phyloP scores from a whole-genome alignment of 139 green algal genomes.

The Spirogloea muscicola region DNA sequence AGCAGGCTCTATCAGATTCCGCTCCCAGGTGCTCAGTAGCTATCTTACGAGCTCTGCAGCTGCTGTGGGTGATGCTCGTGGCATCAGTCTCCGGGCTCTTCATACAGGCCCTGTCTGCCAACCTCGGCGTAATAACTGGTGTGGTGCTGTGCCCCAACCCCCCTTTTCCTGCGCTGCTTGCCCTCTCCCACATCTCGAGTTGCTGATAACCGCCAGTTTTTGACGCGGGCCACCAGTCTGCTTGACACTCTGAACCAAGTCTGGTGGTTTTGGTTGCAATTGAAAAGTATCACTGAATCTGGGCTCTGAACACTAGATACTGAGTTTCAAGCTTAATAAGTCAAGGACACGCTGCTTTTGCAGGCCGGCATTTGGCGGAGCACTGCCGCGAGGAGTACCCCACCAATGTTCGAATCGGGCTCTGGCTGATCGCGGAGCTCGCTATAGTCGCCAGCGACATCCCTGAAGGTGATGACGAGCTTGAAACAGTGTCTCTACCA shows the following conservation, averaged over 20 bases:
- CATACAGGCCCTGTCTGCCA: conserved; percentile 75
- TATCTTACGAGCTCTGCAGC: conserved; percentile 17
- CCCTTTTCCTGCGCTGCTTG: too few species aligned
- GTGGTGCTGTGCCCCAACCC: background rate
- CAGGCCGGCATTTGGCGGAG: conserved; percentile 71
- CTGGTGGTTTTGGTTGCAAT: too few species aligned
- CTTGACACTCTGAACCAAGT: too few species aligned
- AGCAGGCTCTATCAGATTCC: background rate
- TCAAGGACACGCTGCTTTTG: background rate
- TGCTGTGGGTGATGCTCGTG: conserved; percentile 72
- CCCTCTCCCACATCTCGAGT: too few species aligned
- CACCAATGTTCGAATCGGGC: conserved; percentile 8
- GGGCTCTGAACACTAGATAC: too few species aligned
- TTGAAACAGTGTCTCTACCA: too few species aligned
- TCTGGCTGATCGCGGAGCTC: conserved; percentile 50
- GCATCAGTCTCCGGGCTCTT: conserved; percentile 70
- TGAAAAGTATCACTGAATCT: too few species aligned
- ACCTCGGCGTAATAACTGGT: conserved; percentile 76
- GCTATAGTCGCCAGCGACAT: conserved; percentile 57
- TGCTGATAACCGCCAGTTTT: too few species aligned
- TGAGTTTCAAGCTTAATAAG: too few species aligned
- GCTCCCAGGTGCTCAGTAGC: background rate
- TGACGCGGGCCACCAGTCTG: too few species aligned
- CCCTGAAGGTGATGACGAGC: conserved; percentile 52
- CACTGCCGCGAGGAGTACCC: conserved; percentile 65